phyloP scores from a whole-genome alignment of 495 filamentous ascomycete genomes.

The Penicillium cinerascens region DNA sequence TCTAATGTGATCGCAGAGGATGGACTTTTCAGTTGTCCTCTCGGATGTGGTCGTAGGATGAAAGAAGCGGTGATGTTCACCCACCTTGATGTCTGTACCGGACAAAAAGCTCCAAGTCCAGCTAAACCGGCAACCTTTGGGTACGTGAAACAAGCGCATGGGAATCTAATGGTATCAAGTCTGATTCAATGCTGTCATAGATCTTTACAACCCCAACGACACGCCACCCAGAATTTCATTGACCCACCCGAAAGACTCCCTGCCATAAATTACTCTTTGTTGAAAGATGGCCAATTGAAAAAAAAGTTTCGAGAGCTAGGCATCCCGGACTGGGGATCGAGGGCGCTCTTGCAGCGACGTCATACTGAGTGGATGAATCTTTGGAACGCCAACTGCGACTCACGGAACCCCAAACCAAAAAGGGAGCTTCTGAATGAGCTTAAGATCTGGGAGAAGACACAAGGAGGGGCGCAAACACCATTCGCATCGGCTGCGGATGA shows the following conservation, averaged over 20 bases:
- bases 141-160: constrained; percentile 18
- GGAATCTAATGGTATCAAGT: not conserved
- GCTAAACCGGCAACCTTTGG: constrained; percentile 22
- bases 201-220: constrained; percentile 20
- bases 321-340: constrained; percentile 66
- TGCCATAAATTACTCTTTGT: constrained; percentile 71
- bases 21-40: constrained; percentile 77
- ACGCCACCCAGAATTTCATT: constrained; percentile 6
- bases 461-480: constrained; percentile 41
- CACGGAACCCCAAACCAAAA: constrained; percentile 64
- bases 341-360: constrained; percentile 65
- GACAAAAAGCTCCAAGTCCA: constrained; percentile 9
- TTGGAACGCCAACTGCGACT: constrained; percentile 96
- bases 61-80: constrained; percentile 67
- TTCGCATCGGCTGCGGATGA: constrained; percentile 24
- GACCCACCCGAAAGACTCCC: constrained; percentile 59
- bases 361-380: constrained; percentile 93
- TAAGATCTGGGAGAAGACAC: constrained; percentile 77
- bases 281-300: constrained; percentile 70
- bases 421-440: constrained; percentile 71
- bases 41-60: constrained; percentile 67
- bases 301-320: constrained; percentile 81
- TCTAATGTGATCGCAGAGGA: constrained; percentile 52
- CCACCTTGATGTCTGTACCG: constrained; percentile 68
- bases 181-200: constrained; percentile 17